These are phyloP conservation scores for Ogataea pini DNA, from an alignment of 805 yeast genomes.

Conservation along the genomic window DNA sequence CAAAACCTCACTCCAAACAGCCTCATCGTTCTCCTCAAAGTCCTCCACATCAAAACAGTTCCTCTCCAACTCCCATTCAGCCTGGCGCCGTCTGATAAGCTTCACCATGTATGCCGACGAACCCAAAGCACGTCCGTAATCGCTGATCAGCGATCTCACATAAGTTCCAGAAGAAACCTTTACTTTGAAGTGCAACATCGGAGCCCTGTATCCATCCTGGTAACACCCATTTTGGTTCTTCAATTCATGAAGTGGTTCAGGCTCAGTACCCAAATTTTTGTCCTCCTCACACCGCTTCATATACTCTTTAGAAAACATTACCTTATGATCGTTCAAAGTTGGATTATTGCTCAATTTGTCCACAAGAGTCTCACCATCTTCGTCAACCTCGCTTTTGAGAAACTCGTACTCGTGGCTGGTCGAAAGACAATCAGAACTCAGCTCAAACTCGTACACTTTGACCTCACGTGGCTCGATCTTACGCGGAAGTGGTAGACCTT, in stretches of 20 bases:
- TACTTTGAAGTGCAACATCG: conserved; percentile 70
- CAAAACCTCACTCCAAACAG: conserved; percentile 70
- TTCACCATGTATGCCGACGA: conserved; percentile 88
- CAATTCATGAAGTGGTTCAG: conserved; percentile 42
- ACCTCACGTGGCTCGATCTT: conserved; percentile 79
- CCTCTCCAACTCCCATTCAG: conserved; percentile 76
- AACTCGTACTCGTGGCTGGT: conserved; percentile 57
- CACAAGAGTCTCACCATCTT: conserved; percentile 47
- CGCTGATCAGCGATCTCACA: conserved; percentile 86
- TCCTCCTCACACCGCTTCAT: conserved; percentile 44
- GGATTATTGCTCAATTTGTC: conserved; percentile 44
- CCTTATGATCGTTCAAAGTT: conserved; percentile 61
- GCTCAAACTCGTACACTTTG: conserved; percentile 52
- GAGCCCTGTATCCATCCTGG: conserved; percentile 53
- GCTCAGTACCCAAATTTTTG: conserved; percentile 34
- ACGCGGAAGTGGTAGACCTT: conserved; percentile 80
- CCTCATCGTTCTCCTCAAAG: conserved; percentile 59
- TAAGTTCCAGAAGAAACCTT: conserved; percentile 94
- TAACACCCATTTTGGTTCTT: conserved; percentile 35
- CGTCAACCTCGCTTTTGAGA: conserved; percentile 45
- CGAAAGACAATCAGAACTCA: conserved; percentile 54
- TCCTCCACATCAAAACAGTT: conserved; percentile 69
- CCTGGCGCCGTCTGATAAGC: conserved; percentile 72
- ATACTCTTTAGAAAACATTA: conserved; percentile 61
- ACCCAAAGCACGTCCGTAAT: conserved; percentile 77